A percentile compares a stretch with the other conserved stretches of the same genome.
These are phyloP conservation scores for Delonix regia DNA, from an alignment of 306 rosid species.

Conservation along the genomic window DNA sequence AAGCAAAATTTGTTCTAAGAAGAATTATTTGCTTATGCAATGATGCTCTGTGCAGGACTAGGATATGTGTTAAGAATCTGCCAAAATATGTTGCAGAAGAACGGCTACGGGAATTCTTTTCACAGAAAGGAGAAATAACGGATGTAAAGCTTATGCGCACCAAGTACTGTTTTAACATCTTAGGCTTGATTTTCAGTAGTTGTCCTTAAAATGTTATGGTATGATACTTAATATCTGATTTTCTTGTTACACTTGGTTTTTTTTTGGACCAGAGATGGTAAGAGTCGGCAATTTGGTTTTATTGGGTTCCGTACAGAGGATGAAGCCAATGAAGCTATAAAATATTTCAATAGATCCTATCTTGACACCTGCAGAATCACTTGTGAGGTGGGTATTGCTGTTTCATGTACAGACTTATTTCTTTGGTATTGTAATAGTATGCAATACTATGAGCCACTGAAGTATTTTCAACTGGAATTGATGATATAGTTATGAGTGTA, in stretches of 20 bases:
- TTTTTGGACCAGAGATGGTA: slow-evolving; percentile 58
- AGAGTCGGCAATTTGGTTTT: slow-evolving; percentile 79
- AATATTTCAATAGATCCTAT: slow-evolving; percentile 65
- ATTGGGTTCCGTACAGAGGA: slow-evolving; percentile 70
- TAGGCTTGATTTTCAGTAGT: background rate
- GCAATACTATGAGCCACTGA: background rate
- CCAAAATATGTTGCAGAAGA: slow-evolving; percentile 67
- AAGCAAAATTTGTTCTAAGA: background rate
- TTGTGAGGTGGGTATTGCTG: slow-evolving; percentile 68
- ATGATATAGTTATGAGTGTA: background rate
- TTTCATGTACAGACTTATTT: background rate
- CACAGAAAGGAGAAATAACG: slow-evolving; percentile 81
- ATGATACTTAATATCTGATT: background rate
- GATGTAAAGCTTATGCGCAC: slow-evolving; percentile 85
- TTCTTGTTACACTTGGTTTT: background rate
- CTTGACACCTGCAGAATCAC: slow-evolving; percentile 59
- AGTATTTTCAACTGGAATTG: background rate
- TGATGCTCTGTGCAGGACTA: slow-evolving; percentile 60
- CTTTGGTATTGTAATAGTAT: background rate
- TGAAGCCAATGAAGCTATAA: slow-evolving; percentile 76
- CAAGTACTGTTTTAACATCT: slow-evolving; percentile 48
- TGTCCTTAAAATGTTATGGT: background rate
- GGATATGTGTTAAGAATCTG: slow-evolving; percentile 84
- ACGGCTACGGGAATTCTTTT: slow-evolving; percentile 62
- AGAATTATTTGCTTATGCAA: slow-evolving; percentile 6